phyloP scores from a whole-genome alignment of 148 eudicot species.

The Vaccinium macrocarpon region DNA sequence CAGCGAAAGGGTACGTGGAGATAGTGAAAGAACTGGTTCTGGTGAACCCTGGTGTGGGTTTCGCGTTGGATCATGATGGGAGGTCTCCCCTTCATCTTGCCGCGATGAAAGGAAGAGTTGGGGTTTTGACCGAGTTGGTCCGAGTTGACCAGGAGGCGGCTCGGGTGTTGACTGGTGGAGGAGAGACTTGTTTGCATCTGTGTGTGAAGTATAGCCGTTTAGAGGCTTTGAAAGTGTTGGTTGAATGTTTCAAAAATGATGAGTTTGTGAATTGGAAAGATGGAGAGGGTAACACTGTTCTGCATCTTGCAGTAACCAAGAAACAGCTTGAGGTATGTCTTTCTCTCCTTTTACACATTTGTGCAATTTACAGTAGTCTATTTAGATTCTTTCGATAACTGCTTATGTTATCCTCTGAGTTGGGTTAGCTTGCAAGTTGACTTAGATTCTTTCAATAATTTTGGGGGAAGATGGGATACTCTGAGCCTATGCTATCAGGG shows the following conservation, averaged over 20 bases:
- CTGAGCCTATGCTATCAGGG: neutral
- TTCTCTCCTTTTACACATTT: neutral
- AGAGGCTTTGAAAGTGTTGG: slow-evolving; percentile 26
- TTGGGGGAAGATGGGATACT: neutral
- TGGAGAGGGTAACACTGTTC: slow-evolving; percentile 23
- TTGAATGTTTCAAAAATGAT: slow-evolving; percentile 9
- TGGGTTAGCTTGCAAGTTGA: no score
- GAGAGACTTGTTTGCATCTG: slow-evolving; percentile 25
- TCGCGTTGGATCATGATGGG: slow-evolving; percentile 25
- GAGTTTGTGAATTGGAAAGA: slow-evolving; percentile 27
- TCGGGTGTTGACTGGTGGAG: slow-evolving; percentile 2
- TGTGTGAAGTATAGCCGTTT: slow-evolving; percentile 24
- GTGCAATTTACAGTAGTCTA: neutral
- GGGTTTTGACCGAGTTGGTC: slow-evolving; percentile 18
- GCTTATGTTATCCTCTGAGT: no score
- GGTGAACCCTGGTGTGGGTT: slow-evolving; percentile 11
- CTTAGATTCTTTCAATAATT: neutral
- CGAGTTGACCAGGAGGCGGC: slow-evolving; percentile 15
- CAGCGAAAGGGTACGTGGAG: slow-evolving; percentile 21
- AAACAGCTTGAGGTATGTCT: slow-evolving; percentile 26
- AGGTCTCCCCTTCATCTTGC: slow-evolving; percentile 30
- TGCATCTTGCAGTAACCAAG: slow-evolving; percentile 26
- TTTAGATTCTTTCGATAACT: neutral
- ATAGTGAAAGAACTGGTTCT: neutral
- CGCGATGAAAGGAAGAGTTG: slow-evolving; percentile 23